Evolutionary conservation across 108 stramenopile species (phyloP).

Genomic region (Skeletonema menzelii): DNA sequence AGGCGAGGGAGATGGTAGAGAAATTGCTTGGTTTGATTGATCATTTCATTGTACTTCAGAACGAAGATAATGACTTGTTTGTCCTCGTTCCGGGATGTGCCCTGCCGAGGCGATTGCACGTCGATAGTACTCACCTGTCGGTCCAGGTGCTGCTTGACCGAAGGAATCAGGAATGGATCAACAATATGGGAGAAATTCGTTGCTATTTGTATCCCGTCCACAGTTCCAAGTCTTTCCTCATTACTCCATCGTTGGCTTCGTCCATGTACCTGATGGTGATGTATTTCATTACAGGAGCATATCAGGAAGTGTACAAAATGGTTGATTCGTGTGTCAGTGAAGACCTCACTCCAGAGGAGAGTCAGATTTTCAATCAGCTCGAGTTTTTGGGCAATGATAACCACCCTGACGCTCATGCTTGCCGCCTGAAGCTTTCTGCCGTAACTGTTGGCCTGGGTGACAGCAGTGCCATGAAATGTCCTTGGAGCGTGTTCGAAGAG

Average conservation of each 20-base stretch:
- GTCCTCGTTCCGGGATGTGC: constrained; percentile 95
- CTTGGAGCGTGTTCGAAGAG: constrained; percentile 90
- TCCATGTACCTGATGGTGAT: constrained; percentile 97
- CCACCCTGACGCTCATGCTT: constrained; percentile 96
- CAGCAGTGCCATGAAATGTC: constrained; percentile 87
- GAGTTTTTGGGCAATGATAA: constrained; percentile 92
- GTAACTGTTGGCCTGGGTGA: constrained; percentile 88
- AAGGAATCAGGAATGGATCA: constrained; percentile 95
- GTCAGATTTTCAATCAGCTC: constrained; percentile 92
- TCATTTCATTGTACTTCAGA: constrained; percentile 92
- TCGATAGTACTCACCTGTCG: constrained; percentile 78
- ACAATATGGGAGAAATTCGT: constrained; percentile 93
- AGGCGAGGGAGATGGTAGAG: constrained; percentile 82
- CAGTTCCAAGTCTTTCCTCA: constrained; percentile 88
- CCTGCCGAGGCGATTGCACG: constrained; percentile 82
- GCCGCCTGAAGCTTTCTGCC: constrained; percentile 90
- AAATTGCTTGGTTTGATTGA: constrained; percentile 82
- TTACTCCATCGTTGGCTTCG: constrained; percentile 93
- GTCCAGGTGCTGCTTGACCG: constrained; percentile 93
- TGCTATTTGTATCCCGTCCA: constrained; percentile 98
- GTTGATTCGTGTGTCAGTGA: constrained; percentile 97
- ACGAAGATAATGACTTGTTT: constrained; percentile 94
- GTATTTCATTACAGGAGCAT: constrained; percentile 96
- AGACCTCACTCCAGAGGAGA: constrained; percentile 90
- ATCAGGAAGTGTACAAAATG: constrained; percentile 94